phyloP scores from a whole-genome alignment of 139 green algal species.

The Volvox reticuliferus region DNA sequence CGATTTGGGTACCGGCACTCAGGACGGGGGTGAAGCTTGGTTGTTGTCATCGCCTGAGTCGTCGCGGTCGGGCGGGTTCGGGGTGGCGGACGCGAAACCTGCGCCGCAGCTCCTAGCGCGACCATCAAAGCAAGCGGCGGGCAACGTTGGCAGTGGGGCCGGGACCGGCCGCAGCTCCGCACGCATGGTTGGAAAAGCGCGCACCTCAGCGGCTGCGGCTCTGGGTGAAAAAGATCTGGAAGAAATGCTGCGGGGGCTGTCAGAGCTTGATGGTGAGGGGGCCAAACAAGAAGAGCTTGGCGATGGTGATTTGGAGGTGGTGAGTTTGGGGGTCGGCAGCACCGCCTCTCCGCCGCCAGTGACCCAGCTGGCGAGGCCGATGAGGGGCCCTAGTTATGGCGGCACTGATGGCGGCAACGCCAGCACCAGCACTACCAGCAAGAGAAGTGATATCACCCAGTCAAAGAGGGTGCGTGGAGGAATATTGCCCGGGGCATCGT shows the following conservation, averaged over 20 bases:
- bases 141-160: neutral
- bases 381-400: neutral
- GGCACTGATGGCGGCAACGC: neutral
- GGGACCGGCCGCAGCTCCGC: neutral
- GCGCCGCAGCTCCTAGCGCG: neutral
- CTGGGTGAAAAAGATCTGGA: neutral
- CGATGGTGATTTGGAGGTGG: neutral
- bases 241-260: neutral
- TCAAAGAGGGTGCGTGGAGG: too few species aligned
- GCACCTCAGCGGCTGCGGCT: neutral
- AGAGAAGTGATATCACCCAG: too few species aligned
- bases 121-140: neutral
- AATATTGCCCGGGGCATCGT: neutral
- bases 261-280: neutral
- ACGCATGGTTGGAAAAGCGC: neutral
- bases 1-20: neutral
- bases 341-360: neutral
- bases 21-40: neutral
- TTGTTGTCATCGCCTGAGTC: too few species aligned
- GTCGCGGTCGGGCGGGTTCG: too few species aligned
- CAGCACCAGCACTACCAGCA: neutral
- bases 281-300: neutral
- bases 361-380: neutral
- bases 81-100: neutral
- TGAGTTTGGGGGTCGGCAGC: neutral